Conservation (phyloP, 2,329 filamentous ascomycete genomes). For the Penicillium sp. region DNA sequence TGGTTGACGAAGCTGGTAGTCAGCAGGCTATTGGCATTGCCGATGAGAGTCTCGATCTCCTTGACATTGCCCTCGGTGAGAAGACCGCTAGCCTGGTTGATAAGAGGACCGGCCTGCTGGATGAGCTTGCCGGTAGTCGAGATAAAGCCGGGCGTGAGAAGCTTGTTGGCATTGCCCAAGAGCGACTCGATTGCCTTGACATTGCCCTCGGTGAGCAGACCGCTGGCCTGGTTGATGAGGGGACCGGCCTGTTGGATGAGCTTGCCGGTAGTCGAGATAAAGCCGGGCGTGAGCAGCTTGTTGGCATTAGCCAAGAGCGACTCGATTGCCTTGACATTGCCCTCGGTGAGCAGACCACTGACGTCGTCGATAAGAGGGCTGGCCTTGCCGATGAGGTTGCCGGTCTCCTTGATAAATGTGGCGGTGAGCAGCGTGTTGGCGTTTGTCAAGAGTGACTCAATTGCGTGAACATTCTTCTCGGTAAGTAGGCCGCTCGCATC, state of each 20-base stretch:
- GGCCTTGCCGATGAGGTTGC: constrained; percentile 12
- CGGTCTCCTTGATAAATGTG: constrained; percentile 21
- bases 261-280: constrained; percentile 12
- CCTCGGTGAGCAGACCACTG: constrained; percentile 1
- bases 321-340: constrained; percentile 71
- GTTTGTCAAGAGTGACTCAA: constrained; percentile 16
- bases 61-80: constrained; percentile 60
- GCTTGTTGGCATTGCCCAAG: constrained; percentile 13
- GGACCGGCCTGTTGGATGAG: constrained; percentile 16
- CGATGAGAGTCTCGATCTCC: constrained; percentile 60
- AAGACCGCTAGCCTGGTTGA: constrained; percentile 3
- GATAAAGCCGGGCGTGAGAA: constrained; percentile 13
- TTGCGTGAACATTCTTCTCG: constrained; percentile 4
- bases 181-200: constrained; percentile 66
- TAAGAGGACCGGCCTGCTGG: constrained; percentile 11
- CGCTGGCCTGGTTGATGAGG: neutral
- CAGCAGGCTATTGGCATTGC: constrained; percentile 15
- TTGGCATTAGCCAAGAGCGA: constrained; percentile 35
- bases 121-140: constrained; percentile 16
- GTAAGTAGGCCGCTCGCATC: neutral
- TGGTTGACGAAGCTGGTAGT: constrained; percentile 12
- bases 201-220: constrained; percentile 51
- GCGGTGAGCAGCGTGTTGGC: constrained; percentile 29
- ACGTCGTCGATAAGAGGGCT: constrained; percentile 4
- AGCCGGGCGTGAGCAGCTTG: constrained; percentile 11